A percentile compares a stretch with the other conserved stretches of the same genome.
These are phyloP conservation scores for Magnaporthales sp. DNA, from an alignment of 2,329 filamentous ascomycete species.

Conservation along the genomic window DNA sequence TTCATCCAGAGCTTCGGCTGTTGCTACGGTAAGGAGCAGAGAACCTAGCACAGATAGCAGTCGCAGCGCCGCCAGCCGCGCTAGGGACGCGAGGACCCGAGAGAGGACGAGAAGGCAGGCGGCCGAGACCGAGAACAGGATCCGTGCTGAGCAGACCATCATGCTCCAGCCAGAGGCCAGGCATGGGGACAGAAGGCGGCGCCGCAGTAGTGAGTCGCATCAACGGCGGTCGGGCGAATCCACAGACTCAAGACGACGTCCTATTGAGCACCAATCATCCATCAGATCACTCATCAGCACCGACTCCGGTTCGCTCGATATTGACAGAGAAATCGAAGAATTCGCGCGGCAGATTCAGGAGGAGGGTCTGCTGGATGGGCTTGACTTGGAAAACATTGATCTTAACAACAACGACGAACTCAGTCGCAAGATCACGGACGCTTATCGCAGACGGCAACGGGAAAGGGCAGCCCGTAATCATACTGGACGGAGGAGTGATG, in stretches of 20 bases:
- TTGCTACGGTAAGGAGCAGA: conserved; percentile 5
- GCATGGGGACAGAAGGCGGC: conserved; percentile 23
- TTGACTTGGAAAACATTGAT: conserved; percentile 83
- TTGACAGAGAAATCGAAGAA: conserved; percentile 83
- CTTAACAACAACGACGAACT: conserved; percentile 80
- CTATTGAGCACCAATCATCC: conserved; percentile 83
- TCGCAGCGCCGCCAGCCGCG: conserved; percentile 15
- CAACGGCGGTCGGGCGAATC: conserved; percentile 29
- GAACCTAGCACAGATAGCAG: conserved; percentile 10
- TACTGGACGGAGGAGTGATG: conserved; percentile 31
- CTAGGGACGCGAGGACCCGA: conserved; percentile 11
- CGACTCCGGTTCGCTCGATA: conserved; percentile 67
- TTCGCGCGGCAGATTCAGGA: conserved; percentile 67
- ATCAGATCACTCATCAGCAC: conserved; percentile 76
- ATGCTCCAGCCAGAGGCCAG: conserved; percentile 27
- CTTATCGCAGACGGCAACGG: conserved; percentile 69
- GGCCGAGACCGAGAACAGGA: conserved; percentile 20
- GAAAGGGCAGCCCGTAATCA: conserved; percentile 45
- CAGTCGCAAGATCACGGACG: conserved; percentile 82
- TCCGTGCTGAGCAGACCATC: conserved; percentile 23
- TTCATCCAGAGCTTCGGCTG: background rate
- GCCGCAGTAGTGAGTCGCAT: conserved; percentile 34
- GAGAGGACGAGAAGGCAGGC: conserved; percentile 18
- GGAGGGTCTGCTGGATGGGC: conserved; percentile 73
- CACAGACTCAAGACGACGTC: conserved; percentile 34